These are phyloP conservation scores for Lithospermum erythrorhizon DNA, from an alignment of 257 asterid species.

Conservation along the genomic window DNA sequence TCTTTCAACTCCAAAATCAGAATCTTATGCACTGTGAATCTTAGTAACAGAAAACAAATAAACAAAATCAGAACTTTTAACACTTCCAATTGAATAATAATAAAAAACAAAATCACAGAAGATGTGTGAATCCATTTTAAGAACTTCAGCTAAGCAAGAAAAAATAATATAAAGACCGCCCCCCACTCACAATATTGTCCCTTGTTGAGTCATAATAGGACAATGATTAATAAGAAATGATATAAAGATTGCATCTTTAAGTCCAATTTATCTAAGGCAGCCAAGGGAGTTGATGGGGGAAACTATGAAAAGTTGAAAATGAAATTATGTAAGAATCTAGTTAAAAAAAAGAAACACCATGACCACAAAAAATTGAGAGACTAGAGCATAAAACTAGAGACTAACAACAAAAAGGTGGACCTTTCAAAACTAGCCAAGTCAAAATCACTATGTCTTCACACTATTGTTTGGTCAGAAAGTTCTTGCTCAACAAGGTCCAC, in stretches of 20 bases:
- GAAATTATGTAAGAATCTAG: neutral
- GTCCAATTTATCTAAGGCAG: constrained; percentile 8
- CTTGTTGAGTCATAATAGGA: neutral
- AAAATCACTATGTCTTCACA: constrained; percentile 21
- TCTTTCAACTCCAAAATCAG: constrained; percentile 15
- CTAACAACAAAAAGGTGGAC: constrained; percentile 15
- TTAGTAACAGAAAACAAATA: constrained; percentile 12
- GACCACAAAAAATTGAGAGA: constrained; percentile 23
- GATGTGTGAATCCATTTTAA: neutral
- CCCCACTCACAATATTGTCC: too few species aligned
- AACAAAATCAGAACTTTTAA: constrained; percentile 18
- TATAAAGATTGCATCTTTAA: neutral
- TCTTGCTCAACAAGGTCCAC: constrained; percentile 48
- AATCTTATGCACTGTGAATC: constrained; percentile 8
- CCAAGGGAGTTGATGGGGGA: constrained; percentile 1
- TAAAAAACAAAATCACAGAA: neutral
- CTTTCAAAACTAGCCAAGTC: constrained; percentile 21
- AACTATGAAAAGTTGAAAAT: constrained; percentile 8
- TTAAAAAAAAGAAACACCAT: constrained; percentile 12
- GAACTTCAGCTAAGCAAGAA: neutral
- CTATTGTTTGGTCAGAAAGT: constrained; percentile 24
- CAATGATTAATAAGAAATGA: neutral
- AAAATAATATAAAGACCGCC: neutral
- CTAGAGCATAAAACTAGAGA: constrained; percentile 37
- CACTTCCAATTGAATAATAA: constrained; percentile 1